Evolutionary conservation across 306 rosid species (phyloP).

Genomic region (Malus orientalis): DNA sequence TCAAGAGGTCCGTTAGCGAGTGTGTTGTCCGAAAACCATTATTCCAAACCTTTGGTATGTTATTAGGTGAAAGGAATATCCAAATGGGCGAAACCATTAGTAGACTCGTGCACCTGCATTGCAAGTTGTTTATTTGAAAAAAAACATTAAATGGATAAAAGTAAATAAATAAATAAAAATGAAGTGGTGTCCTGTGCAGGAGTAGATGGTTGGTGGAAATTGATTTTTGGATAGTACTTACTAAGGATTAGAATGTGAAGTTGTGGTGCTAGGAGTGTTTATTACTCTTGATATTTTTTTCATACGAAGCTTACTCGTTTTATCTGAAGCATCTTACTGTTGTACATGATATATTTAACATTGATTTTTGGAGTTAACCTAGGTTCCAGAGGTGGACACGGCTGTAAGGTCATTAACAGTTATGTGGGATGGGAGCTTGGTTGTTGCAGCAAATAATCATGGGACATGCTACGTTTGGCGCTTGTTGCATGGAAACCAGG

Average conservation of each 20-base stretch:
- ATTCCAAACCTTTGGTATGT: not conserved
- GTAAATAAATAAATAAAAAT: not conserved
- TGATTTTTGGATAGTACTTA: not conserved
- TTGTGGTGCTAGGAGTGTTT: not conserved
- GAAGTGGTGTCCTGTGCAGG: not conserved
- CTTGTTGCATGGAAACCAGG: slow-evolving; percentile 90
- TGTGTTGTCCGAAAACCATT: not conserved
- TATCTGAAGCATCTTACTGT: not conserved
- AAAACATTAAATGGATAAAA: not conserved
- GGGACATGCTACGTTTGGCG: slow-evolving; percentile 99
- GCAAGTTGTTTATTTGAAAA: not conserved
- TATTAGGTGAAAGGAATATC: not conserved
- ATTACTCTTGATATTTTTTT: not conserved
- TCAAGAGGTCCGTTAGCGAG: not conserved
- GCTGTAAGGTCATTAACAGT: slow-evolving; percentile 96
- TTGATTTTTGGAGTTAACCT: slow-evolving; percentile 20
- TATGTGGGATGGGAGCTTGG: slow-evolving; percentile 99
- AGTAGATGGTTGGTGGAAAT: not conserved
- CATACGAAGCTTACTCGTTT: not conserved
- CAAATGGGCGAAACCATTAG: not conserved
- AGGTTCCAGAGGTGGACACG: slow-evolving; percentile 99
- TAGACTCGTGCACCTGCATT: not conserved
- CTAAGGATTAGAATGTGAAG: not conserved
- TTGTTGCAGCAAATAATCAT: slow-evolving; percentile 96
- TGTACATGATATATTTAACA: slow-evolving; percentile 1